These are phyloP conservation scores for Globisporangium cystogenes DNA, from an alignment of 352 stramenopile genomes.

Conservation along the genomic window DNA sequence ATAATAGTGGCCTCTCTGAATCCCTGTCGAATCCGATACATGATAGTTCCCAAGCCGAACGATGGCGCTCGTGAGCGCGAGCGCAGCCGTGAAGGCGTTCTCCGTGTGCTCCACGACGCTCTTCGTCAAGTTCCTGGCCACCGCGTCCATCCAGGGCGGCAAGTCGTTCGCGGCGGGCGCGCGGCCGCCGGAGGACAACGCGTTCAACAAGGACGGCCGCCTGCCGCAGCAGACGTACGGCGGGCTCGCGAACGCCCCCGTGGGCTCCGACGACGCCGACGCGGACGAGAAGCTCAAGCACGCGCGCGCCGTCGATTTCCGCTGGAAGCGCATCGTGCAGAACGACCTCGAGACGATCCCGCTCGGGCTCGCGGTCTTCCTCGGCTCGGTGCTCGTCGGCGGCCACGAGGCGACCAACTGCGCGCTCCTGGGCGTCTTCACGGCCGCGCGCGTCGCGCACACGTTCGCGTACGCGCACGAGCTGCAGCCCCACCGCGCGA, in stretches of 20 bases:
- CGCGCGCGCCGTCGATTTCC: slow-evolving; percentile 27
- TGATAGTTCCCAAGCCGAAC: too few relatives aligned
- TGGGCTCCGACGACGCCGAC: too few relatives aligned
- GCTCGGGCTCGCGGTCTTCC: slow-evolving; percentile 35
- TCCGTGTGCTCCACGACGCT: slow-evolving; percentile 45
- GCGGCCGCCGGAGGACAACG: slow-evolving; percentile 45
- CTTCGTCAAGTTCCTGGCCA: slow-evolving; percentile 69
- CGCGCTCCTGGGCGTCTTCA: slow-evolving; percentile 30
- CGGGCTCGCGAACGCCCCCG: too few relatives aligned
- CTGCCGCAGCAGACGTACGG: slow-evolving; percentile 39
- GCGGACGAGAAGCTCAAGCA: slow-evolving; percentile 26
- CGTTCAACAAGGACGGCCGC: slow-evolving; percentile 16
- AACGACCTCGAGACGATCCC: slow-evolving; percentile 69
- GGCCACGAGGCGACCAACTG: slow-evolving; percentile 34
- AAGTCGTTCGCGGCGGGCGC: slow-evolving; percentile 51
- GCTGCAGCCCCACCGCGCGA: slow-evolving; percentile 30
- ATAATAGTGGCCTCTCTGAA: too few relatives aligned
- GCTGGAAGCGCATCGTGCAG: slow-evolving; percentile 41
- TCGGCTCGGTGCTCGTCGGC: slow-evolving; percentile 27
- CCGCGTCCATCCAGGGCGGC: slow-evolving; percentile 38
- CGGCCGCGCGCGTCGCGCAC: slow-evolving; percentile 24
- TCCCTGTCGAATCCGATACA: too few relatives aligned
- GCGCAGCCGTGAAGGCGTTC: too few relatives aligned
- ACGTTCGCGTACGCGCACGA: slow-evolving; percentile 29
- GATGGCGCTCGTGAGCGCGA: too few relatives aligned